Conservation (phyloP, 2,329 filamentous ascomycete genomes). For the Fusarium nisikadoi region DNA sequence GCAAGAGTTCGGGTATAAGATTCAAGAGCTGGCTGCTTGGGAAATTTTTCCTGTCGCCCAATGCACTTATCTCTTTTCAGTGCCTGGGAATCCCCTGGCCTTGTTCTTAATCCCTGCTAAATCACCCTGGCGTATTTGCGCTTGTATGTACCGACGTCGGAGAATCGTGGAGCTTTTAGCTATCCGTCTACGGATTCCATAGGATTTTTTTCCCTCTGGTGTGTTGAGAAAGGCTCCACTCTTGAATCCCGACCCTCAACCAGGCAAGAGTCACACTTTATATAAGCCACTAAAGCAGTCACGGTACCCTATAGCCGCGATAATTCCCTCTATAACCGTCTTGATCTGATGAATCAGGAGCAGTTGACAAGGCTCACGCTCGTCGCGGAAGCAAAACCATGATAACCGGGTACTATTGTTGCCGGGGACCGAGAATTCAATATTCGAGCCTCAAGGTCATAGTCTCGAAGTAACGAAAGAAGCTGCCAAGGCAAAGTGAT, state of each 20-base stretch:
- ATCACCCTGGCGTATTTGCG: conserved; percentile 23
- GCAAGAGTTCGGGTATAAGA: conserved; percentile 19
- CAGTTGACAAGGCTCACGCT: background rate
- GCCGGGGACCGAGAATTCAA: background rate
- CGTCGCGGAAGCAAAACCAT: background rate
- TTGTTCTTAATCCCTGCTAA: conserved; percentile 34
- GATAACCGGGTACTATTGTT: background rate
- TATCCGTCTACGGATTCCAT: background rate
- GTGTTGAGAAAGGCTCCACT: conserved; percentile 2
- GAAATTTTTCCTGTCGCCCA: conserved; percentile 43
- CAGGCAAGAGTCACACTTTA: conserved; percentile 2
- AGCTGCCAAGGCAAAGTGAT: background rate
- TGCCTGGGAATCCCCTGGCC: conserved; percentile 11
- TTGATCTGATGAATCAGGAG: background rate
- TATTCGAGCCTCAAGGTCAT: background rate
- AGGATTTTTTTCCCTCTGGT: conserved; percentile 13
- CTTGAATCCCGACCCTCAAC: background rate
- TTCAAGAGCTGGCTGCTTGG: conserved; percentile 19
- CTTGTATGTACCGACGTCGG: conserved; percentile 44
- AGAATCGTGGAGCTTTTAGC: conserved; percentile 27
- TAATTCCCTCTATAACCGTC: background rate
- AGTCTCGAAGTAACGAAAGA: background rate
- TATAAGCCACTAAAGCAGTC: background rate
- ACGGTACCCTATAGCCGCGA: conserved; percentile 15
- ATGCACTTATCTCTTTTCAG: conserved; percentile 35